Base-by-base conservation (phyloP, 495 filamentous ascomycete species). In the Chaetomidium leptoderma region DNA sequence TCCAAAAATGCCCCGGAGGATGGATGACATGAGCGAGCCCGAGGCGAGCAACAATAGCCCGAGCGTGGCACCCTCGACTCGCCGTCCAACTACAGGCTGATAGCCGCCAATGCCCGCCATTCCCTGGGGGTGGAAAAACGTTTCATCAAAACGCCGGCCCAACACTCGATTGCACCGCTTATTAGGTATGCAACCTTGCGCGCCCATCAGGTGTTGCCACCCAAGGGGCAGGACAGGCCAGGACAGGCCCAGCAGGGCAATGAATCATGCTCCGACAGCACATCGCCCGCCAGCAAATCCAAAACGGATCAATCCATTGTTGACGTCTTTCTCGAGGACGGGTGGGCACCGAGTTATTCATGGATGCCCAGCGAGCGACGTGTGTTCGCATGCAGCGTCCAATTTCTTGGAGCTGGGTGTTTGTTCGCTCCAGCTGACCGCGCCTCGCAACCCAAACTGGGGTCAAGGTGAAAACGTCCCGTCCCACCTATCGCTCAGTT, bases 1-100 rank as follows among this genome's bases (percentile, higher is more conserved):
- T 58, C 56, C 56, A 52, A 58, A 52, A 58, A 43, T 35, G 46
- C 30, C n/a, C 17, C 32, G 30, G 29, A 45, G 43, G 43, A 30
- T 40, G 40, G 32, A 54, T 47, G 24, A 40, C 39, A 44, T 54
- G 39, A 35, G 29, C n/a, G n/a, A n/a, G n/a, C n/a, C n/a, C n/a
- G n/a, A n/a, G n/a, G n/a, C n/a, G n/a, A 39, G 27, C 42, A 58
- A 27, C 36, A 51, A 32, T 47, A 51, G 39, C 24, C 24, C 36
- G 27, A 48, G 57, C 50, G 26, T 39, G 50, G 50, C 43, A 27
- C n/a, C n/a, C 46, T 19, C 26, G 11, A 46, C 43, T 46, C 55
- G 39, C 27, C 39, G 29, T 30, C 17, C 37, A 53, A n/a, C 50
- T n/a, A 32, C 36, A 53, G 35, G 26, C 17, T 6, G 23, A 53